Percentiles rank a stretch among this genome's conserved stretches.
Evolutionary conservation across 495 filamentous ascomycete species (phyloP).

Genomic region (Penicillium angulare): DNA sequence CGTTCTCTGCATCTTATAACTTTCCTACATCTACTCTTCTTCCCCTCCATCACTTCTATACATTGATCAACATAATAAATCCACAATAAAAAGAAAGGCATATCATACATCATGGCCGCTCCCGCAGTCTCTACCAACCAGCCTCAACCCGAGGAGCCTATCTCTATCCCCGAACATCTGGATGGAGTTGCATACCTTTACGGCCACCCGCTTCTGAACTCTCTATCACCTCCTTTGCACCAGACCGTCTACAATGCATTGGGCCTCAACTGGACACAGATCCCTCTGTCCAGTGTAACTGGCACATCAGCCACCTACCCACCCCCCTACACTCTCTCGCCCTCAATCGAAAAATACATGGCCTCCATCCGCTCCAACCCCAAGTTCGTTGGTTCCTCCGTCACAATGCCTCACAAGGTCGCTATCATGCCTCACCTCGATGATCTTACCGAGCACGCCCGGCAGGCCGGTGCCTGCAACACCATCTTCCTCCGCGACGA

Average conservation of each 20-base stretch:
- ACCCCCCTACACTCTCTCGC: conserved; percentile 37
- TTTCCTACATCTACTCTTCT: neutral
- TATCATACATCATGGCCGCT: conserved; percentile 20
- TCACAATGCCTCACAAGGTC: conserved; percentile 78
- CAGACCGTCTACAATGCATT: conserved; percentile 59
- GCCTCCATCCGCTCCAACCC: conserved; percentile 43
- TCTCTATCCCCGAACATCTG: conserved; percentile 31
- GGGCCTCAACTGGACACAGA: conserved; percentile 60
- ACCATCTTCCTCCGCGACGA: conserved; percentile 63
- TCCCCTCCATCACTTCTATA: neutral
- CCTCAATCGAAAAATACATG: conserved; percentile 50
- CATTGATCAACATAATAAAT: neutral
- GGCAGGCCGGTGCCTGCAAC: conserved; percentile 69
- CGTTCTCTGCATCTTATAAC: neutral
- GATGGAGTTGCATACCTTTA: conserved; percentile 48
- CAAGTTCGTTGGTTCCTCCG: conserved; percentile 61
- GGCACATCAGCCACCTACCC: conserved; percentile 36
- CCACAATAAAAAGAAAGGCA: neutral
- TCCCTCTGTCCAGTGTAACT: conserved; percentile 44
- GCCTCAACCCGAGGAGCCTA: conserved; percentile 34
- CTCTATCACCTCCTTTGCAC: conserved; percentile 70
- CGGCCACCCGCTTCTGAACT: conserved; percentile 60
- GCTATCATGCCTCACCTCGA: conserved; percentile 67
- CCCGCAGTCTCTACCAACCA: conserved; percentile 11
- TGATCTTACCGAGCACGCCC: conserved; percentile 63